A percentile compares a stretch with the other conserved stretches of the same genome.
These are phyloP conservation scores for Nelumbo lutea DNA, from an alignment of 164 flowering plant genomes.

Conservation along the genomic window DNA sequence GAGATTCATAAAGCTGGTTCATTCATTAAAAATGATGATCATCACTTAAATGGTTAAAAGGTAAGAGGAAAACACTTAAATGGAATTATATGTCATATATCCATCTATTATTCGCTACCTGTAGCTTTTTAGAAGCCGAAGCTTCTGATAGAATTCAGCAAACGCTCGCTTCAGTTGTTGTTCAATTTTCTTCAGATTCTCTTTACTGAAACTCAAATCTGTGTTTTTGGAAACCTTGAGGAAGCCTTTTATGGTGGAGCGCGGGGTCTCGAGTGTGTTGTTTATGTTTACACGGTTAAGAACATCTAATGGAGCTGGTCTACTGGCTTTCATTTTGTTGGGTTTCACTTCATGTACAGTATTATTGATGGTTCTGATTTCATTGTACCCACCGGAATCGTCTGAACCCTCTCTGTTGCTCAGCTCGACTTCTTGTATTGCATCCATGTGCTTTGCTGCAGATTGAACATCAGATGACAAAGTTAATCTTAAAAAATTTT, in stretches of 20 bases:
- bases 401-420: slow-evolving; percentile 17
- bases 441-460: slow-evolving; percentile 35
- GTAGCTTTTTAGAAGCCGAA: slow-evolving; percentile 12
- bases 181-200: slow-evolving; percentile 35
- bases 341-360: background rate
- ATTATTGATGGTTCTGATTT: background rate
- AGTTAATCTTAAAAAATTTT: too few species aligned
- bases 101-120: slow-evolving; percentile 5
- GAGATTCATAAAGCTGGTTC: too few species aligned
- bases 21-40: slow-evolving; percentile 29
- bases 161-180: slow-evolving; percentile 10
- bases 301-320: slow-evolving; percentile 46
- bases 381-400: slow-evolving; percentile 5
- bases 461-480: too few species aligned
- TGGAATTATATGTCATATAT: too few species aligned
- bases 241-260: slow-evolving; percentile 35
- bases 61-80: background rate
- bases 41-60: background rate
- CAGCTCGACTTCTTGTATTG: slow-evolving; percentile 57
- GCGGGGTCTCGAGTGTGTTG: slow-evolving; percentile 33
- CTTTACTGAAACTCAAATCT: slow-evolving; percentile 35
- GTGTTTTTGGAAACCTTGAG: slow-evolving; percentile 15
- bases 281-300: slow-evolving; percentile 55
- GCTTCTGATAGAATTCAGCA: too few species aligned
- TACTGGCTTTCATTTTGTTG: slow-evolving; percentile 8